Base-by-base conservation (phyloP, 2,329 filamentous ascomycete species). In the Hortaea werneckii region DNA sequence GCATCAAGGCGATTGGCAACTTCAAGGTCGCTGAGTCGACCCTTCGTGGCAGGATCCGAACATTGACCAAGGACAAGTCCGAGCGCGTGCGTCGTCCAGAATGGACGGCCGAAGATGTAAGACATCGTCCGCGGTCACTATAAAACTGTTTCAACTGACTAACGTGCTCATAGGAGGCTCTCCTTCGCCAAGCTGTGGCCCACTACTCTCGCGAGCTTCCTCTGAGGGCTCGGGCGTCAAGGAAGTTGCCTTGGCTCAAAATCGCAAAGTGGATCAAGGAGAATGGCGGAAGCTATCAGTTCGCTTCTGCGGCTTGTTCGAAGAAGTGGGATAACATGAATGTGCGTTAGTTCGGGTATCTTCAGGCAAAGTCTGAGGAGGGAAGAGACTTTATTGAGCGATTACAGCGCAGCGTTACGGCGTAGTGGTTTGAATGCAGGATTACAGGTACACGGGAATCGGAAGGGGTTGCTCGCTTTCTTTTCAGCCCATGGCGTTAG, bases 11-110 rank as follows among this genome's bases (percentile, higher is more conserved):
- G 5, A 57, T 65, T 12, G 77, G 80, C 10, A 65, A 69, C 1
- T 82, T 82, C 51, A 42, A 64, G 0, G 80, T 85, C 55, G 79
- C 82, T 1, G 83, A 86, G 64, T 84, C 82, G 8, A 88, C 85
- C 0, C 69, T 89, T 34, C 74, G 85, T 10, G 85, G 85, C 0
- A 74, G 83, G 0, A 79, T 76, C 54, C 71, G 84, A 4, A 78
- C 74, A 2, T 62, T 87, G 55, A 85, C 78, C 6, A 86, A 85
- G 66, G 64, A 66, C 9, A 78, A 78, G 54, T 69, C 74, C 30
- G 71, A 78, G 46, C 70, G 84, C 5, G 76, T 85, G 2, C 71
- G 85, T 6, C 80, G 77, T 61, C 83, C 84, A 0, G 64, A 73
- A 47, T 88, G 83, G 83, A 70, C 62, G 1, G 66, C 69, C 0